Evolutionary conservation across 1,284 basidiomycete genomes (phyloP).

Genomic region (Cutaneotrichosporon sp.): DNA sequence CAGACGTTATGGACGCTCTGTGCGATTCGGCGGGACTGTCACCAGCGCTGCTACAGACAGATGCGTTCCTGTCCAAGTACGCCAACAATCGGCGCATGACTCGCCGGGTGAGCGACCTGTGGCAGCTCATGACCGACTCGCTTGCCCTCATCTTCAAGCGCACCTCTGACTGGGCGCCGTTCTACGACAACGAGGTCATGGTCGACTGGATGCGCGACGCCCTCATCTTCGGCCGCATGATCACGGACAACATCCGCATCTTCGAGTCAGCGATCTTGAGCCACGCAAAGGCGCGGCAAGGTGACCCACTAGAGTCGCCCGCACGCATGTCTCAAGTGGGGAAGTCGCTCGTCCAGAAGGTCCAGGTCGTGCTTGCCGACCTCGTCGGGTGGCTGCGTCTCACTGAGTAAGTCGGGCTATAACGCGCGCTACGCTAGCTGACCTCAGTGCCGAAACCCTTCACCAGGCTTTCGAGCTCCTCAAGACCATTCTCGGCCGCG

Average conservation of each 20-base stretch:
- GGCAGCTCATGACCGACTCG: constrained; percentile 77
- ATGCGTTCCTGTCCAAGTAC: constrained; percentile 55
- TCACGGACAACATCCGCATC: constrained; percentile 74
- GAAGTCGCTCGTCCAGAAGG: constrained; percentile 70
- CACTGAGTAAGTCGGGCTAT: constrained; percentile 63
- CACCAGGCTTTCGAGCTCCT: constrained; percentile 83
- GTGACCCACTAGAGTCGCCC: constrained; percentile 34
- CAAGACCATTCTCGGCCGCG: constrained; percentile 68
- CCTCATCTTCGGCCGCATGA: constrained; percentile 81
- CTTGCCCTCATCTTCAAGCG: constrained; percentile 79
- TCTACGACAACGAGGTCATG: constrained; percentile 80
- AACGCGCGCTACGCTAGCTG: background rate
- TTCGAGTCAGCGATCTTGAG: constrained; percentile 69
- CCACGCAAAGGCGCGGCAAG: constrained; percentile 40
- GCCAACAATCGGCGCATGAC: constrained; percentile 49
- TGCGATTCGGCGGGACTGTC: constrained; percentile 64
- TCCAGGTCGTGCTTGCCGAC: constrained; percentile 75
- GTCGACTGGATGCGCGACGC: constrained; percentile 96
- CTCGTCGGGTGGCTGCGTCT: constrained; percentile 82
- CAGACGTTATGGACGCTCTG: constrained; percentile 84
- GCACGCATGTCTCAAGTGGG: constrained; percentile 56
- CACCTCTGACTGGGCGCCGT: constrained; percentile 77
- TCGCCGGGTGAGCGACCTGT: constrained; percentile 67
- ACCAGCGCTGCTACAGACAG: constrained; percentile 42
- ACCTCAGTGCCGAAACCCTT: constrained; percentile 67